Evolutionary conservation across 495 filamentous ascomycete species (phyloP).

Genomic region (Tuber indicum): DNA sequence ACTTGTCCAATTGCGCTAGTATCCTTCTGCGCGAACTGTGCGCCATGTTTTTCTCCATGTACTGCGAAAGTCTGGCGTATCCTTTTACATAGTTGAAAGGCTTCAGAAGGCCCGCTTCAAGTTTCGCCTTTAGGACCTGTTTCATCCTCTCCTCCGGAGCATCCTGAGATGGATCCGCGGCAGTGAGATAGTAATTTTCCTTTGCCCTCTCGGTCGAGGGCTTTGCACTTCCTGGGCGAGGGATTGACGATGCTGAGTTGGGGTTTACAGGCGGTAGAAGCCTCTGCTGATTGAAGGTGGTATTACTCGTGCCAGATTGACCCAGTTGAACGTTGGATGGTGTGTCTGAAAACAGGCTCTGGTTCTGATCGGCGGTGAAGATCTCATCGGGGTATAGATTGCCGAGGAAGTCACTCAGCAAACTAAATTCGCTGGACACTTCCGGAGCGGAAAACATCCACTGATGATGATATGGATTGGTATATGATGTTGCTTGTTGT

Average conservation of each 20-base stretch:
- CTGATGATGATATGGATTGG: conserved; percentile 65
- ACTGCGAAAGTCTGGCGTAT: conserved; percentile 77
- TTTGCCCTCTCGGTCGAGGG: conserved; percentile 68
- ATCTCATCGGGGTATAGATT: conserved; percentile 50
- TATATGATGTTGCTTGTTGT: conserved; percentile 39
- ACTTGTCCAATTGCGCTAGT: conserved; percentile 78
- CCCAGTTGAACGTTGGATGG: conserved; percentile 20
- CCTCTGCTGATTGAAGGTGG: conserved; percentile 27
- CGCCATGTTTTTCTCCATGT: conserved; percentile 83
- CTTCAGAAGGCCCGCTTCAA: conserved; percentile 85
- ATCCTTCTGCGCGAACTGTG: conserved; percentile 77
- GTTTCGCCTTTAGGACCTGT: conserved; percentile 87
- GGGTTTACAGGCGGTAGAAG: conserved; percentile 20
- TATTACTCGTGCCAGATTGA: conserved; percentile 27
- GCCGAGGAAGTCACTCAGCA: conserved; percentile 91
- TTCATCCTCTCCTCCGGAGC: conserved; percentile 92
- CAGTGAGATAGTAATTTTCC: conserved; percentile 91
- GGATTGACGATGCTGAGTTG: conserved; percentile 48
- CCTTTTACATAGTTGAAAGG: conserved; percentile 98
- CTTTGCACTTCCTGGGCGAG: conserved; percentile 54
- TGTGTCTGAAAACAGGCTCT: conserved; percentile 24
- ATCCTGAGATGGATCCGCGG: conserved; percentile 90
- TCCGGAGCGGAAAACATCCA: conserved; percentile 95
- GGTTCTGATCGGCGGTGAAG: conserved; percentile 24
- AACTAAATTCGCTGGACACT: conserved; percentile 88